These are phyloP conservation scores for Geotrichum fermentans DNA, from an alignment of 1,139 yeast genomes.

Conservation along the genomic window DNA sequence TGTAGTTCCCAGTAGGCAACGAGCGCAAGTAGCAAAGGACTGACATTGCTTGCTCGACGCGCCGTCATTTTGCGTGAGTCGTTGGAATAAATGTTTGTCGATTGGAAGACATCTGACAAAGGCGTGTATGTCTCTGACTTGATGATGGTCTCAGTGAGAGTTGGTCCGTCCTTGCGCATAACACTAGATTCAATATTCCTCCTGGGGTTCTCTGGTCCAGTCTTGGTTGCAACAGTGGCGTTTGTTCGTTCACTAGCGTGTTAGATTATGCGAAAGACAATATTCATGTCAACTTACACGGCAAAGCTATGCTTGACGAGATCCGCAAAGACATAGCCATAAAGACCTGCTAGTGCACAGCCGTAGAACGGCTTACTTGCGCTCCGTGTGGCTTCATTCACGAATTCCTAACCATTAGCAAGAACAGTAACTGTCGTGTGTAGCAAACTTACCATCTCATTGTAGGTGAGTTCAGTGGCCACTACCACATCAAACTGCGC, in stretches of 20 bases:
- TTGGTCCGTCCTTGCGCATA: conserved; percentile 41
- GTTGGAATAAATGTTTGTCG: conserved; percentile 6
- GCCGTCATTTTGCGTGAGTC: conserved; percentile 35
- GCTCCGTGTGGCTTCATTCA: conserved; percentile 52
- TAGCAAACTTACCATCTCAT: conserved; percentile 33
- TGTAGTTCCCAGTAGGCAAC: conserved; percentile 46
- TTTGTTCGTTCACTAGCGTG: not conserved
- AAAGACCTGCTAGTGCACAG: conserved; percentile 70
- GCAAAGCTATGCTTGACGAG: conserved; percentile 50
- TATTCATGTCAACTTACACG: conserved; percentile 5
- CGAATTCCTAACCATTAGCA: conserved; percentile 16
- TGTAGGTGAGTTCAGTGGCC: conserved; percentile 58
- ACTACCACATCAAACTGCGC: conserved; percentile 65
- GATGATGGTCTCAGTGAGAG: conserved; percentile 48
- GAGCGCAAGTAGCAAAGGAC: conserved; percentile 58
- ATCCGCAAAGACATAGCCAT: conserved; percentile 78
- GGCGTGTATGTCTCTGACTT: conserved; percentile 51
- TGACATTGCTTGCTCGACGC: conserved; percentile 56
- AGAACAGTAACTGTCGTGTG: not conserved
- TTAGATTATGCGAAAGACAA: not conserved
- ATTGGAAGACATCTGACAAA: conserved; percentile 39
- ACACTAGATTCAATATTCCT: conserved; percentile 52
- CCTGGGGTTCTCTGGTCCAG: conserved; percentile 48
- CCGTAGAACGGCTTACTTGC: conserved; percentile 62
- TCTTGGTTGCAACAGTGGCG: conserved; percentile 39